Evolutionary conservation across 169 alveolate species (phyloP), one percentile per base, ranked within the genome.

Genomic region (Neospora caninum): DNA sequence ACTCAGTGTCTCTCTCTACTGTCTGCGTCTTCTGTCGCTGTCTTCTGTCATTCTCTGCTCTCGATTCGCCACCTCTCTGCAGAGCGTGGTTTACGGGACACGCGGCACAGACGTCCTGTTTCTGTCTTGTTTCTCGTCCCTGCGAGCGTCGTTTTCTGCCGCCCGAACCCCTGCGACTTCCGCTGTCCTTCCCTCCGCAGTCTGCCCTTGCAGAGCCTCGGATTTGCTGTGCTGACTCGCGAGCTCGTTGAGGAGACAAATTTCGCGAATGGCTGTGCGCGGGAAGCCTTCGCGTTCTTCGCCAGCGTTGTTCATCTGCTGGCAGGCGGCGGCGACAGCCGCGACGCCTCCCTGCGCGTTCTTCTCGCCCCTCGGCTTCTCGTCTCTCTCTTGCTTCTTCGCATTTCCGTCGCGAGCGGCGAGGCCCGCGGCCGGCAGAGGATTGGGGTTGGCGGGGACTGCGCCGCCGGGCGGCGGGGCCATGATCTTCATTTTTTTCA

Each of bases 261-360:
- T 97, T 95, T 97, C 99, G 34, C 99, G 93, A 49, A 97, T 97
- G 39, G 98, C 98, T 27, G 98, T 97, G 96, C 97, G 97, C 41
- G 98, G 98, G 92, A 97, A 96, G 1, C 99, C 99, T 67, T 97
- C 99, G 91, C 98, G 93, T 84, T 95, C 97, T 93, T 97, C 99
- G 82, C 96, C 84, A 0, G 69, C 49, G 93, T 38, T 45, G 45
- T 53, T 86, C 92, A 86, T 34, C 31, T 86, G 92, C 49, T 41
- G 53, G 34, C 34, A 53, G 43, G 64, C 49, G 25, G 34, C 58
- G 39, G 42, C 80, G 9, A 29, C 54, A 58, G 93, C 93, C 38
- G 93, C 84, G 16, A 9, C 54, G 64, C 43, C 54, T 9, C 45
- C 86, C 86, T 34, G 4, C 82, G 25, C 36, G 39, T 22, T n/a